Evolutionary conservation across 495 filamentous ascomycete species (phyloP).

Genomic region (Penicillium bovifimosum): DNA sequence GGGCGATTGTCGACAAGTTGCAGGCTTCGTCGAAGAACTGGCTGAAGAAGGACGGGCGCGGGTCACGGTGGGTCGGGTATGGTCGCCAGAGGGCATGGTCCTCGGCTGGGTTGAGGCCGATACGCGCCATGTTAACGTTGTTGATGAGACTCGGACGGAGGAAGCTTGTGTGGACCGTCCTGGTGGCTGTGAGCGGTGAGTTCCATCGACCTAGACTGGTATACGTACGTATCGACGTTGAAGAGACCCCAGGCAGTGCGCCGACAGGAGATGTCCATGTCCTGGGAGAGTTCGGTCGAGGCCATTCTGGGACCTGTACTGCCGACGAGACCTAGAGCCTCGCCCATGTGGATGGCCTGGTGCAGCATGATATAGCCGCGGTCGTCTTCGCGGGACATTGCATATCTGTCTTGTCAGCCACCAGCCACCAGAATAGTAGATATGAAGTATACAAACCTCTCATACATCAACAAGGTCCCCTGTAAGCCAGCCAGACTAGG

Average conservation of each 20-base stretch:
- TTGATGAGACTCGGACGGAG: slow-evolving; percentile 34
- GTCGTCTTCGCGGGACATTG: slow-evolving; percentile 39
- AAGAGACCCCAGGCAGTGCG: slow-evolving; percentile 42
- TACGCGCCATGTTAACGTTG: slow-evolving; percentile 31
- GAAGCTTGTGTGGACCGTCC: slow-evolving; percentile 40
- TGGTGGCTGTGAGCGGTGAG: slow-evolving; percentile 5
- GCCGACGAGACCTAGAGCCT: slow-evolving; percentile 34
- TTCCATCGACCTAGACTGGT: not conserved
- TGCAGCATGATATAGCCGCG: slow-evolving; percentile 42
- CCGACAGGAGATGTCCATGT: slow-evolving; percentile 33
- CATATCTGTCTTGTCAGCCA: slow-evolving; percentile 24
- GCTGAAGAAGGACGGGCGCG: slow-evolving; percentile 28
- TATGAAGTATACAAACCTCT: slow-evolving; percentile 22
- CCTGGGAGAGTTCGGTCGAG: slow-evolving; percentile 21
- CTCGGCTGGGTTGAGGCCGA: slow-evolving; percentile 9
- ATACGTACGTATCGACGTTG: slow-evolving; percentile 41
- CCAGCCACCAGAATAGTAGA: too few relatives aligned
- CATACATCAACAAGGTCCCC: slow-evolving; percentile 39
- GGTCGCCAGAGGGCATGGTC: slow-evolving; percentile 30
- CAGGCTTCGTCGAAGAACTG: slow-evolving; percentile 39
- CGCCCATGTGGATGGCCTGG: slow-evolving; percentile 35
- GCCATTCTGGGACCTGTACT: slow-evolving; percentile 16
- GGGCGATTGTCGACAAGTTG: slow-evolving; percentile 36
- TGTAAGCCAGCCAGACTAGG: slow-evolving; percentile 35
- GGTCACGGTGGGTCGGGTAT: slow-evolving; percentile 35